Conservation (phyloP, 2,329 filamentous ascomycete species). For the Neonectria magnoliae region DNA sequence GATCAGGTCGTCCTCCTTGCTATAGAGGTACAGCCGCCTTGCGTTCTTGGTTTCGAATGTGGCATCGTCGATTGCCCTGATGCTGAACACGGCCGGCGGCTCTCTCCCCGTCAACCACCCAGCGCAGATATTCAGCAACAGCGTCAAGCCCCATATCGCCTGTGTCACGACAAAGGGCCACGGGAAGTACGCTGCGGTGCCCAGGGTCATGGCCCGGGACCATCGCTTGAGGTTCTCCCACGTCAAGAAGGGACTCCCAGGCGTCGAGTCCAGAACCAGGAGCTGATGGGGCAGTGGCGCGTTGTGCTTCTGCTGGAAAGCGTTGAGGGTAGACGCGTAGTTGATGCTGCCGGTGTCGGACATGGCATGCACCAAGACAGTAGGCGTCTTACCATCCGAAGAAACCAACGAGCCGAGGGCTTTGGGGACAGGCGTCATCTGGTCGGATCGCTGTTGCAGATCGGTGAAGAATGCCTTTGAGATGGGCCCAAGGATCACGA, state of each 20-base stretch:
- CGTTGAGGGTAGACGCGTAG: constrained; percentile 59
- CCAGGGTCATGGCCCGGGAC: constrained; percentile 64
- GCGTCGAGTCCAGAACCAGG: constrained; percentile 63
- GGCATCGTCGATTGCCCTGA: constrained; percentile 50
- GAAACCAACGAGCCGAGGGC: constrained; percentile 30
- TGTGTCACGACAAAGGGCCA: constrained; percentile 61
- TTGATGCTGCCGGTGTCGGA: constrained; percentile 68
- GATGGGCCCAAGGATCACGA: constrained; percentile 63
- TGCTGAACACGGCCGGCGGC: constrained; percentile 53
- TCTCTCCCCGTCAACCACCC: constrained; percentile 51
- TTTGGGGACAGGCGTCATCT: constrained; percentile 58
- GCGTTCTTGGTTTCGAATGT: constrained; percentile 48
- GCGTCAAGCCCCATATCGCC: constrained; percentile 55
- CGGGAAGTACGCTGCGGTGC: constrained; percentile 57
- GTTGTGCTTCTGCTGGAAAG: constrained; percentile 52
- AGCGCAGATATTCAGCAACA: constrained; percentile 50
- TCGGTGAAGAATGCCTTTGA: constrained; percentile 56
- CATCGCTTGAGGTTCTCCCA: constrained; percentile 57
- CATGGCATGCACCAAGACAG: constrained; percentile 63
- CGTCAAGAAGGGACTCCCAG: constrained; percentile 56
- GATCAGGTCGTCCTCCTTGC: constrained; percentile 67
- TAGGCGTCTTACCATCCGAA: constrained; percentile 36
- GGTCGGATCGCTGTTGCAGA: constrained; percentile 54
- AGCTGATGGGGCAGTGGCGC: constrained; percentile 58
- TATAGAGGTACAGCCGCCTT: constrained; percentile 67